phyloP scores from a whole-genome alignment of 164 flowering plant genomes.

The Macadamia integrifolia region DNA sequence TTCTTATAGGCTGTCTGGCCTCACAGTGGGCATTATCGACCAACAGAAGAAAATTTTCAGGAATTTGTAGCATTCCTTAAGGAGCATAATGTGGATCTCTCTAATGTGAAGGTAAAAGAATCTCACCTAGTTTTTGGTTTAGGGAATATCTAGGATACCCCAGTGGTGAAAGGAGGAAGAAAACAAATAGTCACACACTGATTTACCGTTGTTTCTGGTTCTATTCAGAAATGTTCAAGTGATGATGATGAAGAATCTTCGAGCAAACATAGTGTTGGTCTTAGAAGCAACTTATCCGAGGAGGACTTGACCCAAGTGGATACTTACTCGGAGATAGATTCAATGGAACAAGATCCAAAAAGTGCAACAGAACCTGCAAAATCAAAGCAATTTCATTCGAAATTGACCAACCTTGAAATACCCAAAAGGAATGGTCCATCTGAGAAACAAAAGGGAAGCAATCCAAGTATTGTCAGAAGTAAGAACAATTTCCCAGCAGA shows the following conservation, averaged over 20 bases:
- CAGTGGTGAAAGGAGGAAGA: not conserved
- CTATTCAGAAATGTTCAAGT: slow-evolving; percentile 43
- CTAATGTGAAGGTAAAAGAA: slow-evolving; percentile 51
- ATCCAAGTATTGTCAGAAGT: not conserved
- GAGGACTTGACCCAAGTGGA: slow-evolving; percentile 30
- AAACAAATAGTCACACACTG: slow-evolving; percentile 1
- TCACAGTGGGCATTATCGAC: slow-evolving; percentile 76
- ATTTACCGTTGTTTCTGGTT: not conserved
- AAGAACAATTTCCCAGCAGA: slow-evolving; percentile 1
- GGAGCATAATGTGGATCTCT: slow-evolving; percentile 55
- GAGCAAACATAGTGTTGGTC: slow-evolving; percentile 24
- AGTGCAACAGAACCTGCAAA: slow-evolving; percentile 11
- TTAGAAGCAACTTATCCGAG: slow-evolving; percentile 41
- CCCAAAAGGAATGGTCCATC: slow-evolving; percentile 30
- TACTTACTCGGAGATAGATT: slow-evolving; percentile 11
- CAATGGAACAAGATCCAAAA: slow-evolving; percentile 10
- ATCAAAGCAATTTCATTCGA: slow-evolving; percentile 17
- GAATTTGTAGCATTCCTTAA: slow-evolving; percentile 63
- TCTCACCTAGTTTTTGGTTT: not conserved
- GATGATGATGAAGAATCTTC: slow-evolving; percentile 45
- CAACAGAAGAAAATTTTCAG: slow-evolving; percentile 65
- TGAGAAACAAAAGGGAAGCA: slow-evolving; percentile 13
- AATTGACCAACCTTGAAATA: slow-evolving; percentile 34
- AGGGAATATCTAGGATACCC: not conserved
- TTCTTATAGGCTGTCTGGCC: slow-evolving; percentile 62